Conservation (phyloP, 2,329 filamentous ascomycete genomes). For the Ophiostoma ips region DNA sequence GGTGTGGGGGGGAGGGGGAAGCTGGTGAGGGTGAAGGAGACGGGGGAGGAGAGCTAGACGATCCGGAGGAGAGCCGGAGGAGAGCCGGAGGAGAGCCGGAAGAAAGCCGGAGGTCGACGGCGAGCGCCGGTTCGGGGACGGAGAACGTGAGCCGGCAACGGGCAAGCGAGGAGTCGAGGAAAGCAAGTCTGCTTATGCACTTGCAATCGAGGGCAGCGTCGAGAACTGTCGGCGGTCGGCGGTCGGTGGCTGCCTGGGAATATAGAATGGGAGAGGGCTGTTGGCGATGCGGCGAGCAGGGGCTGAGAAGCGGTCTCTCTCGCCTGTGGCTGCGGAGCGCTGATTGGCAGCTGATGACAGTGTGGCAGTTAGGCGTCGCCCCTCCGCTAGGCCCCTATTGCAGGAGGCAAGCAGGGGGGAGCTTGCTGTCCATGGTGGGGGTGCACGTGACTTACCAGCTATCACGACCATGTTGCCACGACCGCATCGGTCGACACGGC, state of each 20-base stretch:
- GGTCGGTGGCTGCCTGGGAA: background rate
- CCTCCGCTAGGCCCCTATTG: slow-evolving; percentile 4
- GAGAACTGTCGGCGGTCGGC: background rate
- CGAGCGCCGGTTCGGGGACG: background rate
- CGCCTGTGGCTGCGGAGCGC: background rate
- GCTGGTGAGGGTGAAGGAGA: background rate
- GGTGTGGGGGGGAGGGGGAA: background rate
- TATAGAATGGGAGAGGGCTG: background rate
- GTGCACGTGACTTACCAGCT: slow-evolving; percentile 5
- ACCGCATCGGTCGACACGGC: background rate
- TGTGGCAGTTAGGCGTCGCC: slow-evolving; percentile 1
- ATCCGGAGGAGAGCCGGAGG: background rate
- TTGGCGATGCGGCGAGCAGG: background rate
- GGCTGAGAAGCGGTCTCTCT: background rate
- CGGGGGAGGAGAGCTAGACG: background rate
- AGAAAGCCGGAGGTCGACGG: background rate
- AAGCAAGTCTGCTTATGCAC: background rate
- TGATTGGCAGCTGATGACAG: slow-evolving; percentile 1
- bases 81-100: background rate
- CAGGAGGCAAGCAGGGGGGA: background rate
- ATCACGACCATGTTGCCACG: too few species aligned
- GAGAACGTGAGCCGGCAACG: background rate
- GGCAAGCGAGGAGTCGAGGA: background rate
- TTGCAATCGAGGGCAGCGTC: background rate
- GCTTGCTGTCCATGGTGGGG: slow-evolving; percentile 2